Evolutionary conservation across 1,284 basidiomycete species (phyloP).

Genomic region (Chondrostereum purpureum): DNA sequence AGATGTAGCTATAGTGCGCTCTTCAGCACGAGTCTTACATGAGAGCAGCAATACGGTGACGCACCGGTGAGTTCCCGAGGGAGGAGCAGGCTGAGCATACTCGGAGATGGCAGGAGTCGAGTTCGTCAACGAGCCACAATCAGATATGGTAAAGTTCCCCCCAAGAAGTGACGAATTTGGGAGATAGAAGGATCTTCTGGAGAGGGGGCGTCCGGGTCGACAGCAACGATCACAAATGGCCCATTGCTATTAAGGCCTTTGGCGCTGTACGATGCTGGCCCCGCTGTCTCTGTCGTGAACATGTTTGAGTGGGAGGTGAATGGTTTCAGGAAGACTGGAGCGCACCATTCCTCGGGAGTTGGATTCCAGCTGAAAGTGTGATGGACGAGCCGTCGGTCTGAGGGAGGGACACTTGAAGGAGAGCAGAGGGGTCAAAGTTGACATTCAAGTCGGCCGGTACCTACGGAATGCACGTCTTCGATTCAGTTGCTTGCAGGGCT

Average conservation of each 20-base stretch:
- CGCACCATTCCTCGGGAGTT: conserved; percentile 32
- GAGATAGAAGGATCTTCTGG: conserved; percentile 37
- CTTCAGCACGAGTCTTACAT: too few relatives aligned
- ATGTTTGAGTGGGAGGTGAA: not conserved
- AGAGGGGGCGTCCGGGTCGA: conserved; percentile 48
- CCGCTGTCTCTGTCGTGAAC: conserved; percentile 32
- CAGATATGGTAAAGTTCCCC: conserved; percentile 30
- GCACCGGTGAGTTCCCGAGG: conserved; percentile 48
- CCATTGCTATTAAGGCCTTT: conserved; percentile 22
- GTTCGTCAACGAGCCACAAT: conserved; percentile 26
- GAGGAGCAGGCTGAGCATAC: conserved; percentile 43
- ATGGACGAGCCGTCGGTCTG: conserved; percentile 23
- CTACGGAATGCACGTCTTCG: conserved; percentile 14
- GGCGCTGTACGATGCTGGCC: conserved; percentile 34
- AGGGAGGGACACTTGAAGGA: conserved; percentile 32
- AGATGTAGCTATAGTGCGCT: conserved; percentile 39
- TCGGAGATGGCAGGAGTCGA: conserved; percentile 36
- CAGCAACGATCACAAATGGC: conserved; percentile 38
- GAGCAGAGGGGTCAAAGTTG: conserved; percentile 26
- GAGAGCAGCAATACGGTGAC: conserved; percentile 9
- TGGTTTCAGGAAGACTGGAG: conserved; percentile 3
- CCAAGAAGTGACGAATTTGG: conserved; percentile 48
- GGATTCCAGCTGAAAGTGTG: conserved; percentile 32
- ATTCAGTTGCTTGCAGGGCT: not conserved
- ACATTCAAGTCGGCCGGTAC: conserved; percentile 27